These are phyloP conservation scores for Hypoxylon sp. DNA, from an alignment of 2,329 filamentous ascomycete genomes.

Conservation along the genomic window DNA sequence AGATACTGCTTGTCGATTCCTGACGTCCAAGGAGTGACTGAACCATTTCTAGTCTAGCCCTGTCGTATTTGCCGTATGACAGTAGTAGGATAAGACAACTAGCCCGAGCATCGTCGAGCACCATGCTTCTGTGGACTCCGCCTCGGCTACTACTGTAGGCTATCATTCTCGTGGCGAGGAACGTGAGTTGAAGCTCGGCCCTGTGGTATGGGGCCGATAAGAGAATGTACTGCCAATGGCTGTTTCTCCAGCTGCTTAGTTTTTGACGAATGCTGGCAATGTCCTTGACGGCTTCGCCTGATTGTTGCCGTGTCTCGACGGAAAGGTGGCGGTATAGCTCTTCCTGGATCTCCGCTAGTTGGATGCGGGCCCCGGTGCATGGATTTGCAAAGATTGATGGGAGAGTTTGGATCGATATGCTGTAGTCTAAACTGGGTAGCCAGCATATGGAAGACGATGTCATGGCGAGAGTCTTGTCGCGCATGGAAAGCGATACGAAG, in stretches of 20 bases:
- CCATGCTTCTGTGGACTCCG: background rate
- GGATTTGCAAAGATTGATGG: background rate
- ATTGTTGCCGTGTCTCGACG: background rate
- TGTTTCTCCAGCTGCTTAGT: background rate
- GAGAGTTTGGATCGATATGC: background rate
- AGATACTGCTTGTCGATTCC: background rate
- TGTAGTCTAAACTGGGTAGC: background rate
- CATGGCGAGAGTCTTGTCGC: background rate
- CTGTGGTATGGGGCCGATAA: background rate
- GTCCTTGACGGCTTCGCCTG: background rate
- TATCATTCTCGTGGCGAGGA: background rate
- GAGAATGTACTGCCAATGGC: background rate
- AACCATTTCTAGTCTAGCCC: background rate
- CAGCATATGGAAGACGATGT: background rate
- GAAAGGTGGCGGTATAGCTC: background rate
- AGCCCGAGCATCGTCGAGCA: background rate
- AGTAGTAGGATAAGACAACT: background rate
- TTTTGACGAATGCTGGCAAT: background rate
- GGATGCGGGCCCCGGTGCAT: background rate
- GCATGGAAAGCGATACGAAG: background rate
- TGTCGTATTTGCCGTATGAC: background rate
- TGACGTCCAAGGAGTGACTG: background rate
- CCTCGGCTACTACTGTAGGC: background rate
- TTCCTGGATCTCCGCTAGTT: background rate
- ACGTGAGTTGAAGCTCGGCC: background rate